A percentile compares a stretch with the other conserved stretches of the same genome.
Evolutionary conservation across 352 stramenopile genomes (phyloP).

Genomic region (Globisporangium perplexum): DNA sequence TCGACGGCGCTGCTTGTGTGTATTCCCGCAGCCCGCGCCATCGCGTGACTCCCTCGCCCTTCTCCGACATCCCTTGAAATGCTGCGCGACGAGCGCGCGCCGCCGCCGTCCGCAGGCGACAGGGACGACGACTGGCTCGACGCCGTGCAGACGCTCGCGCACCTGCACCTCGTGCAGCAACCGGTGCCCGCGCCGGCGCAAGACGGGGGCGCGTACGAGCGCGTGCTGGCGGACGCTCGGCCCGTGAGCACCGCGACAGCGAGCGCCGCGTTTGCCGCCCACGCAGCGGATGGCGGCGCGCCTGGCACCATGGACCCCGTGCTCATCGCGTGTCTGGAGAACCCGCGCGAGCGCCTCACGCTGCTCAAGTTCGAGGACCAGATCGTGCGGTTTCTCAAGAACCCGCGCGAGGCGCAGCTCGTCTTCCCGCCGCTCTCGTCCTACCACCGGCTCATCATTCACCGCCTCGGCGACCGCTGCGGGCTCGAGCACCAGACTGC

Average conservation of each 20-base stretch:
- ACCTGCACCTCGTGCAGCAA: constrained; percentile 34
- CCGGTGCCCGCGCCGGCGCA: constrained; percentile 24
- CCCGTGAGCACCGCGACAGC: constrained; percentile 55
- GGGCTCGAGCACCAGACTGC: constrained; percentile 84
- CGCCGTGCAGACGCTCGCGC: constrained; percentile 22
- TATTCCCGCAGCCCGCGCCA: neutral
- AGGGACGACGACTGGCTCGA: constrained; percentile 13
- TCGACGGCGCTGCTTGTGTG: no score
- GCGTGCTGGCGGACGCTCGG: constrained; percentile 15
- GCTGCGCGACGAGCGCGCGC: neutral
- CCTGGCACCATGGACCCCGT: constrained; percentile 69
- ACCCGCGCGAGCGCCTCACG: constrained; percentile 70
- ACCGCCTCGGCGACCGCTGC: constrained; percentile 93
- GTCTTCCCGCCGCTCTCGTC: constrained; percentile 81
- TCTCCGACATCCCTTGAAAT: neutral
- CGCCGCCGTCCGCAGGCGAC: constrained; percentile 6
- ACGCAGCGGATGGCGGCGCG: constrained; percentile 8
- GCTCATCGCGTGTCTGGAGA: constrained; percentile 73
- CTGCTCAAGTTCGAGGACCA: constrained; percentile 86
- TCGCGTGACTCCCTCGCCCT: neutral
- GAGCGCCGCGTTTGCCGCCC: constrained; percentile 28
- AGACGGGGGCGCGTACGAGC: constrained; percentile 46
- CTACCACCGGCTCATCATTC: constrained; percentile 87
- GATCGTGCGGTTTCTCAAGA: constrained; percentile 78
- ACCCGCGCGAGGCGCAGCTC: constrained; percentile 56